These are phyloP conservation scores for Flueggea neowawraea DNA, from an alignment of 441 rosid species.

Conservation along the genomic window DNA sequence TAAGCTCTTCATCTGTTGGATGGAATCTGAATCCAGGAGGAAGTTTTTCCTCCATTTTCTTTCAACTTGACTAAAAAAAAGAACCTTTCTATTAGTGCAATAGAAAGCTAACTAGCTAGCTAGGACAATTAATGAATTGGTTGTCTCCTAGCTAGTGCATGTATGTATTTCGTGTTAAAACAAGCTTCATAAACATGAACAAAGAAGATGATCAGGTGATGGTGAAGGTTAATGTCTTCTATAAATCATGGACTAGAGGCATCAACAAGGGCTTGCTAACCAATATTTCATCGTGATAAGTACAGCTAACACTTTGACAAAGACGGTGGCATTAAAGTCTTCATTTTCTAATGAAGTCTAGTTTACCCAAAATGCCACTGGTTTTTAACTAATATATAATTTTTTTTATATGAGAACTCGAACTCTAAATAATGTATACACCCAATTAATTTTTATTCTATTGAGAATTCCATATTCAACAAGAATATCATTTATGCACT, in stretches of 20 bases:
- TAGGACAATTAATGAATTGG: too few relatives aligned
- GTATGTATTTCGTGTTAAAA: too few relatives aligned
- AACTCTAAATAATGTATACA: too few relatives aligned
- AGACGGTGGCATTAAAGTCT: neutral
- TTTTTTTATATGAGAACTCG: too few relatives aligned
- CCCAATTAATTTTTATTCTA: too few relatives aligned
- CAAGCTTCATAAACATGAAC: neutral
- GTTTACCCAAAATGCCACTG: neutral
- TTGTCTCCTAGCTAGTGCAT: too few relatives aligned
- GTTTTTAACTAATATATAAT: neutral
- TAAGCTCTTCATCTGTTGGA: conserved; percentile 95
- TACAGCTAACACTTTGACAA: conserved; percentile 1
- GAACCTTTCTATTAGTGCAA: neutral
- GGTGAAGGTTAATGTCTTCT: neutral
- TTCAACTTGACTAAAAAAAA: neutral
- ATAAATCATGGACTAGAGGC: neutral
- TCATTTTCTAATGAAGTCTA: neutral
- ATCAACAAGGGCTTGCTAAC: too few relatives aligned
- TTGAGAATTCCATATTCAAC: too few relatives aligned
- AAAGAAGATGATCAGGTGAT: neutral
- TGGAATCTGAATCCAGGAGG: conserved; percentile 97
- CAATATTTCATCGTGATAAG: neutral
- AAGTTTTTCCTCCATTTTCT: conserved; percentile 23
- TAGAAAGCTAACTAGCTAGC: neutral
- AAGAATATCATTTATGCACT: too few relatives aligned